phyloP scores from a whole-genome alignment of 805 yeast species.

The Nakazawaea ishiwadae region DNA sequence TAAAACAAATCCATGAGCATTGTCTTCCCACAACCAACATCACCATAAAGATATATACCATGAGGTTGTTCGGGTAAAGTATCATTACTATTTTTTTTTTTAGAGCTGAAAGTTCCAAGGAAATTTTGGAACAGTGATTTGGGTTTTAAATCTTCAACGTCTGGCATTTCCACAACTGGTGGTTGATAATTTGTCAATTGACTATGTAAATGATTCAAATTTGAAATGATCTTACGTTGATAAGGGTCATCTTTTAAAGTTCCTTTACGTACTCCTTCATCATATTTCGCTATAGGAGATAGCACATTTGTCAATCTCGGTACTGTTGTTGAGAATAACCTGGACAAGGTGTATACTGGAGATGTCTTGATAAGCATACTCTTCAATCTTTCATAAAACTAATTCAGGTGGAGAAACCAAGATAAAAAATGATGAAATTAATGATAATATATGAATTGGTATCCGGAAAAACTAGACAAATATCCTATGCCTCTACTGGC shows the following conservation, averaged over 20 bases:
- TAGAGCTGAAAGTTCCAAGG: conserved; percentile 3
- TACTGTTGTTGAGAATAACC: background rate
- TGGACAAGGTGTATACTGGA: background rate
- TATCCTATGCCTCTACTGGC: no score
- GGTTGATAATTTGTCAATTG: conserved; percentile 55
- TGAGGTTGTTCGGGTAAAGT: conserved; percentile 47
- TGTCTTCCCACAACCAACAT: conserved; percentile 98
- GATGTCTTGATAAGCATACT: background rate
- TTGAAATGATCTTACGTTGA: conserved; percentile 69
- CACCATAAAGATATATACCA: conserved; percentile 93
- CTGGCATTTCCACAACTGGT: conserved; percentile 51
- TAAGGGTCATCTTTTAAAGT: conserved; percentile 67
- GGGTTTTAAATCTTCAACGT: conserved; percentile 46
- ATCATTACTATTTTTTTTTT: conserved; percentile 12
- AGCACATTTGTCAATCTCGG: background rate
- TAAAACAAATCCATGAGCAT: conserved; percentile 97
- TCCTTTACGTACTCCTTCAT: conserved; percentile 29
- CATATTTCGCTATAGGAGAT: conserved; percentile 26
- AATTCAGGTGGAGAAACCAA: no score
- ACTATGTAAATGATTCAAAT: conserved; percentile 55
- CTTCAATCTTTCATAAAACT: background rate
- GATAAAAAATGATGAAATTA: no score
- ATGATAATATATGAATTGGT: no score
- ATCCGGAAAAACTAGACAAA: no score
- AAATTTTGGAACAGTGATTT: conserved; percentile 31